Conservation (phyloP, 225 moss, liverwort and hornwort genomes). For the Takakia lepidozioides region DNA sequence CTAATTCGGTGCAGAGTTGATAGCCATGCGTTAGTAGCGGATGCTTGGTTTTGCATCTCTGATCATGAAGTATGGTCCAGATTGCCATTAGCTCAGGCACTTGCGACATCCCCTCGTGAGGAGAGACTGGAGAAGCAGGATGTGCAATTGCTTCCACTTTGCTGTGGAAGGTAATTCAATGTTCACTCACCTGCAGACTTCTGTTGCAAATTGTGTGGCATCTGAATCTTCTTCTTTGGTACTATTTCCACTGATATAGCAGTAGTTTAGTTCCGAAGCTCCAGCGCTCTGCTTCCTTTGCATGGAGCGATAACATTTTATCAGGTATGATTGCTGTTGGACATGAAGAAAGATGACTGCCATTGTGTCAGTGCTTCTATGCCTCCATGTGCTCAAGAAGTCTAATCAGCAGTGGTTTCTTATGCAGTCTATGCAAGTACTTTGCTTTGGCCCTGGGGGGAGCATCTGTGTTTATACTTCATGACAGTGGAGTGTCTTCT, state of each 20-base stretch:
- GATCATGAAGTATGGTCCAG: slow-evolving; percentile 49
- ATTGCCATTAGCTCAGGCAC: slow-evolving; percentile 31
- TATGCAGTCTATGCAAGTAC: slow-evolving; percentile 66
- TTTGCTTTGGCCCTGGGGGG: slow-evolving; percentile 64
- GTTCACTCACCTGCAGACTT: not conserved
- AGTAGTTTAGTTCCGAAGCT: no score
- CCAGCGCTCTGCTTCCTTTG: no score
- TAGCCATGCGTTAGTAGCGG: slow-evolving; percentile 10
- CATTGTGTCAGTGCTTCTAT: not conserved
- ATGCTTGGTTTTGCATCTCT: slow-evolving; percentile 63
- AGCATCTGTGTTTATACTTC: slow-evolving; percentile 50
- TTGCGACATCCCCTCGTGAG: slow-evolving; percentile 18
- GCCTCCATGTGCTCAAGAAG: not conserved
- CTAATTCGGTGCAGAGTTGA: slow-evolving; percentile 31
- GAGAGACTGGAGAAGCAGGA: slow-evolving; percentile 17
- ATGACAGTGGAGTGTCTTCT: slow-evolving; percentile 17
- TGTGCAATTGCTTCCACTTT: slow-evolving; percentile 34
- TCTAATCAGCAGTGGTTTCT: not conserved
- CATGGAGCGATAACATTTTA: no score
- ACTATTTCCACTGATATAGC: no score
- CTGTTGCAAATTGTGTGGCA: no score
- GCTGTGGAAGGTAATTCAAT: slow-evolving; percentile 55
- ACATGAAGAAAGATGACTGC: no score
- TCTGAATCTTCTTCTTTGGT: no score
- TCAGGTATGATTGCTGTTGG: no score